A percentile compares a stretch with the other conserved stretches of the same genome.
phyloP scores from a whole-genome alignment of 169 alveolate genomes.

The Eimeria zaria region DNA sequence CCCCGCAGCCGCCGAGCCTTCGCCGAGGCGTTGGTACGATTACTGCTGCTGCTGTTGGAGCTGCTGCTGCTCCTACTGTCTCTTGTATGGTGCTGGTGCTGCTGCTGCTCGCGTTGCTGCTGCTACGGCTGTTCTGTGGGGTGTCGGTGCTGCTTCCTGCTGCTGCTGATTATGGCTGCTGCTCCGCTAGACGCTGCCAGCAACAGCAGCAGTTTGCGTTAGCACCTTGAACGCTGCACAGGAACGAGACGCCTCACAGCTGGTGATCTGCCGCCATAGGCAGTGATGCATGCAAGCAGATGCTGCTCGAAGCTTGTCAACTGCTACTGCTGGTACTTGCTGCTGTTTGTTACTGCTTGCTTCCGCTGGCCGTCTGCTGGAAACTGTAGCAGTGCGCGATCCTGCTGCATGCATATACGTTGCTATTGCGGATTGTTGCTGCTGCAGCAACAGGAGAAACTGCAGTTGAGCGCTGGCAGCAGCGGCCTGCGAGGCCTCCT shows the following conservation, averaged over 20 bases:
- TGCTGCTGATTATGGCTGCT: too few species aligned
- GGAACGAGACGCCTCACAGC: background rate
- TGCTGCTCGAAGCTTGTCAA: background rate
- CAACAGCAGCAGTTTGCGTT: background rate
- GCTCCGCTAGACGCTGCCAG: background rate
- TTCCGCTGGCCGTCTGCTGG: background rate
- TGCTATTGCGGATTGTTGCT: background rate
- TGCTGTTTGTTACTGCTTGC: background rate
- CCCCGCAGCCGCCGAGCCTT: constrained; percentile 50
- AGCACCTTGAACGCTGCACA: background rate
- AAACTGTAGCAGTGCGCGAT: background rate
- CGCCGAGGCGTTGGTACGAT: constrained; percentile 6
- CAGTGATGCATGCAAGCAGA: too few species aligned
- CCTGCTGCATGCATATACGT: background rate
- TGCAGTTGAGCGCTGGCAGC: constrained; percentile 2
- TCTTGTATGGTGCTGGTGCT: background rate
- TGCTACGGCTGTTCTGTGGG: background rate
- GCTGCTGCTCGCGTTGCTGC: background rate
- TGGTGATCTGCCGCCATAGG: background rate
- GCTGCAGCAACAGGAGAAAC: constrained; percentile 44
- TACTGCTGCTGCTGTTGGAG: background rate
- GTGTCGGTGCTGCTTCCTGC: background rate
- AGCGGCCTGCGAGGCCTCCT: constrained; percentile 35
- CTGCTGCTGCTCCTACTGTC: background rate
- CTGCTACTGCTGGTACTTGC: too few species aligned